Evolutionary conservation across 331 rosid species (phyloP), one percentile per base, ranked within the genome.

Genomic region (Rosa hybrid): DNA sequence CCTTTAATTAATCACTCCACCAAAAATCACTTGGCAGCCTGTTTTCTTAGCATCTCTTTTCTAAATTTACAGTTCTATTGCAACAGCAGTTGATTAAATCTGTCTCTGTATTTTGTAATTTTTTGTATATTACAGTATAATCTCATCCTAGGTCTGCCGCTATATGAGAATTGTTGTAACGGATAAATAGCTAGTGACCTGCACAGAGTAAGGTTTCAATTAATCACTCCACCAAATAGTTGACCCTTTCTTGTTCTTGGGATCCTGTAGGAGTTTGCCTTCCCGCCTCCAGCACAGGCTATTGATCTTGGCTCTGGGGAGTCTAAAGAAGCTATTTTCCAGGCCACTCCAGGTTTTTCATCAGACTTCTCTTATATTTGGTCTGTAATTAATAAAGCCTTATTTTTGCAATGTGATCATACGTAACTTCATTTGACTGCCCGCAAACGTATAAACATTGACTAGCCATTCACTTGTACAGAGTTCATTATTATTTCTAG

Each of bases 241-340:
- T 71, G 54, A 80, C 13, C 13, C 71, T 41, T 39, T 78, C 23
- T 72, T 83, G 27, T 76, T 75, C 74, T 30, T 64, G 63, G 41
- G 63, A n/a, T 77, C 63, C 20, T 80, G 80, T 46, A 93, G 99
- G 99, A 96, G 82, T 93, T 86, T 84, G 96, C 99, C 74, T 96
- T 96, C 89, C 90, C 92, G 70, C 99, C 99, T 80, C 68, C 97
- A n/a, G 91, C 97, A 68, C 94, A 89, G 90, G 90, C 99, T 10
- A 90, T 93, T 81, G 99, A 96, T 80, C 97, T 96, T 84, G 98
- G 90, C 71, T 90, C 96, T 53, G 98, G 99, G 81, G 99, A 91
- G 83, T 88, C 90, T 71, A 88, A 38, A 82, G 97, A 91, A 90
- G 94, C 92, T 56, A 82, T 73, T 86, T 96, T 96, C 81, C 93